Percentiles rank a stretch among this genome's conserved stretches.
Evolutionary conservation across 2,329 filamentous ascomycete genomes (phyloP).

Genomic region (Neofusicoccum ribis): DNA sequence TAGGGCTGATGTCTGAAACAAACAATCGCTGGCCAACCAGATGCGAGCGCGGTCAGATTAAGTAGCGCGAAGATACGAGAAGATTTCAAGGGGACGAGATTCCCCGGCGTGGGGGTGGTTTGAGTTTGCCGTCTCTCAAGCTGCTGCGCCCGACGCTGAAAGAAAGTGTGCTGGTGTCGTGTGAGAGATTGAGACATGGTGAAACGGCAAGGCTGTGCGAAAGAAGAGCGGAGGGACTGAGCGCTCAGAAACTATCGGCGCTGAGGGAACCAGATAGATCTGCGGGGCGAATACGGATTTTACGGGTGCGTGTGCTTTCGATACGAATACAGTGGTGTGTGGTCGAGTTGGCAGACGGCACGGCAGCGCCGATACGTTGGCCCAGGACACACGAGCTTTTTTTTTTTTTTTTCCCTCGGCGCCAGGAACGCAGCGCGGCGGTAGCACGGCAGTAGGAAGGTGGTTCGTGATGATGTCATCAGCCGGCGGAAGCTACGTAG

Average conservation of each 20-base stretch:
- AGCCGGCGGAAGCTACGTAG: too few species aligned
- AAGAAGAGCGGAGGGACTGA: background rate
- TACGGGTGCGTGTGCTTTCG: background rate
- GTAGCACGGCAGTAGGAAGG: too few species aligned
- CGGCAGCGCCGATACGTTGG: too few species aligned
- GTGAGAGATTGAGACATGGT: constrained; percentile 1
- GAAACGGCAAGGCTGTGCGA: background rate
- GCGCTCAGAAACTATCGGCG: background rate
- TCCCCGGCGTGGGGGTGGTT: too few species aligned
- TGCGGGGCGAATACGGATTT: background rate
- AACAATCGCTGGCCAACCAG: background rate
- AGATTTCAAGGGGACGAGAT: background rate
- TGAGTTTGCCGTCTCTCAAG: too few species aligned
- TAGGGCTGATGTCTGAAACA: constrained; percentile 7
- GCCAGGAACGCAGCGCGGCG: too few species aligned
- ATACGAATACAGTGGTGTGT: background rate
- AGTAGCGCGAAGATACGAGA: background rate
- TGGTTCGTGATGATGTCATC: too few species aligned
- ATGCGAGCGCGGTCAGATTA: background rate
- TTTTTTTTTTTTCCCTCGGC: background rate
- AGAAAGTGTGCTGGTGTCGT: background rate
- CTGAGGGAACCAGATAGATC: constrained; percentile 1
- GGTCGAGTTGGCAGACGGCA: too few species aligned
- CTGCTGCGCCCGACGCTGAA: too few species aligned
- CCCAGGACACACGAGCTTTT: background rate